A percentile compares a stretch with the other conserved stretches of the same genome.
These are phyloP conservation scores for Aureobasidium namibiae DNA, from an alignment of 2,329 filamentous ascomycete genomes.

Conservation along the genomic window DNA sequence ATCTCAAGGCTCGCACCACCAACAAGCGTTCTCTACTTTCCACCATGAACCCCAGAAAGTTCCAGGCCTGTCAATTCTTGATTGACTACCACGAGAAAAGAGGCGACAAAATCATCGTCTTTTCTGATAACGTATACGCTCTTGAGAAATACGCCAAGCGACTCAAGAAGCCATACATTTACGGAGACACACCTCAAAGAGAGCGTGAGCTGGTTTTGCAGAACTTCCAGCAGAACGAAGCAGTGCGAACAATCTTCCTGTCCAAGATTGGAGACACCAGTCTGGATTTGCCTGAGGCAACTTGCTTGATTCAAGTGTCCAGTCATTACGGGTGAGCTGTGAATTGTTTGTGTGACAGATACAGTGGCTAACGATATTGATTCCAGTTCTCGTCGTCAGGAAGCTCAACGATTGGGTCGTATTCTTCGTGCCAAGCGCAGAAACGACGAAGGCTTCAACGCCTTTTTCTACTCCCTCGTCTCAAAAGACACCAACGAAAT, in stretches of 20 bases:
- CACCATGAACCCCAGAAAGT: constrained; percentile 96
- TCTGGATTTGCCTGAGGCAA: constrained; percentile 93
- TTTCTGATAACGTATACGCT: constrained; percentile 94
- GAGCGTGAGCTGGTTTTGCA: constrained; percentile 83
- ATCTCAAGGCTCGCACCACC: constrained; percentile 60
- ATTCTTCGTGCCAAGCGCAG: constrained; percentile 91
- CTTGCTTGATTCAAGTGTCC: constrained; percentile 93
- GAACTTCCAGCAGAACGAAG: constrained; percentile 89
- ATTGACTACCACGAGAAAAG: constrained; percentile 94
- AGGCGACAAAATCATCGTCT: constrained; percentile 96
- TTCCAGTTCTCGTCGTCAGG: constrained; percentile 60
- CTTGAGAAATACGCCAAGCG: constrained; percentile 77
- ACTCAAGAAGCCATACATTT: constrained; percentile 81
- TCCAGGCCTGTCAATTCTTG: constrained; percentile 94
- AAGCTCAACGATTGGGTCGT: constrained; percentile 85
- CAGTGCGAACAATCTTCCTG: constrained; percentile 86
- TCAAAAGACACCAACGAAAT: constrained; percentile 97
- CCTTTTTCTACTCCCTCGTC: constrained; percentile 96
- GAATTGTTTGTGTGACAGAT: not conserved
- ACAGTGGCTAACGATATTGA: not conserved
- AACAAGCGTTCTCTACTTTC: constrained; percentile 66
- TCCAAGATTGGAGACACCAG: constrained; percentile 98
- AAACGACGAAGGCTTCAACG: constrained; percentile 97
- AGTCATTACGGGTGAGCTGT: constrained; percentile 74
- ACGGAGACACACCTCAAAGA: constrained; percentile 74